phyloP scores from a whole-genome alignment of 2,329 filamentous ascomycete species.

The Botryotinia globosa region DNA sequence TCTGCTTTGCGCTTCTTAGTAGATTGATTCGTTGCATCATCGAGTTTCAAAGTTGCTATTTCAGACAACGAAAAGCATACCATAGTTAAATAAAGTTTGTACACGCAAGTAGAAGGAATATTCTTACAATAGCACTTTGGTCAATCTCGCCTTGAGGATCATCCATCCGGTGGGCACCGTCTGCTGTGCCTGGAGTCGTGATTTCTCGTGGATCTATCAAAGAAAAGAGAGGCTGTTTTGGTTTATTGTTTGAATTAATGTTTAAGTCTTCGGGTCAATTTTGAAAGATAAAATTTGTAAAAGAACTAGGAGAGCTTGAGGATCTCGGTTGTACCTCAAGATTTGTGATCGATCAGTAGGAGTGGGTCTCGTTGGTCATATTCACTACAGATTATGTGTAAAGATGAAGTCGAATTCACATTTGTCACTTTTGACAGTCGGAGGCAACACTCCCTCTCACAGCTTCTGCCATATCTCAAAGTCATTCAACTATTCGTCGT shows the following conservation, averaged over 20 bases:
- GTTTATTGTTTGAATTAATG: background rate
- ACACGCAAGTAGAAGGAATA: background rate
- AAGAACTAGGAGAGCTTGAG: background rate
- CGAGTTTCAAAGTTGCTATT: background rate
- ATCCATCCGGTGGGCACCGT: background rate
- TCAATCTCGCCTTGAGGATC: background rate
- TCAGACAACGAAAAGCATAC: background rate
- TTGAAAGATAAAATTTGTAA: background rate
- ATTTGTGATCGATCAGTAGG: background rate
- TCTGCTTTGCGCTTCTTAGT: background rate
- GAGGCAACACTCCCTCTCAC: background rate
- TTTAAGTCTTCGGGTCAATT: background rate
- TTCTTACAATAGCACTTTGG: background rate
- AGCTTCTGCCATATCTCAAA: background rate
- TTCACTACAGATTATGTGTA: background rate
- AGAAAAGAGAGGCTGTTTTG: background rate
- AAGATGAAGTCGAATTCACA: background rate
- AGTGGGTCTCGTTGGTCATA: background rate
- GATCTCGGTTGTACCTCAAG: background rate
- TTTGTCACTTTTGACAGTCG: background rate
- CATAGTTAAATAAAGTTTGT: background rate
- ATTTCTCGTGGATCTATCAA: background rate
- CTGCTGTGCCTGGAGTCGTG: background rate
- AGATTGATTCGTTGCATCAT: background rate
- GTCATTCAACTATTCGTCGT: constrained; percentile 2